Base-by-base conservation (phyloP, 352 stramenopile genomes). In the Discostella stelligera region DNA sequence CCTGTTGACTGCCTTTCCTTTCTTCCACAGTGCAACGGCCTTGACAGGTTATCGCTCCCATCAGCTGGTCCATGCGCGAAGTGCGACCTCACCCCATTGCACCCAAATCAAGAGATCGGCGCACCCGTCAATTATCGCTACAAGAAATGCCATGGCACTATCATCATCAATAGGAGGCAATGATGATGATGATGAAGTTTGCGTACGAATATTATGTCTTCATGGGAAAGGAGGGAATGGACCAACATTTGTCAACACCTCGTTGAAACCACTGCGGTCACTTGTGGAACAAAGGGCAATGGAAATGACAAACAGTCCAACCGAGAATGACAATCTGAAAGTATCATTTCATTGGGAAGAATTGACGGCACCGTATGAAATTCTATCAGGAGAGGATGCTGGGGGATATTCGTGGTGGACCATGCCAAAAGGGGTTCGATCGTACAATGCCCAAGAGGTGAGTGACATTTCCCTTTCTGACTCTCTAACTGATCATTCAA, bases 341-440 rank as follows among this genome's bases (percentile, higher is more conserved):
- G 20, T 73, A 55, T 73, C 53, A 53, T 66, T 77, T 54, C 20
- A 75, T 44, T 74, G 62, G 75, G 64, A 79, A 55, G 46, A 9
- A 25, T 53, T 74, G 10, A 83, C 68, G n/a, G 68, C 75, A 37
- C 68, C 68, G 6, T 75, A 63, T 50, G 37, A 66, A 59, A 58
- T 75, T 32, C 25, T 66, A 6, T 9, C 8, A 32, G 41, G 18
- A 16, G 52, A 71, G 37, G 46, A 62, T 32, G 27, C 14, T 25
- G 53, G 30, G 4, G 66, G 59, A 54, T 79, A 68, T 66, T 59
- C 68, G 46, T 92, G 86, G 86, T 92, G 86, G 86, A 85, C 68
- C 18, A 84, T 92, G 80, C 65, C 78, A 58, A 66, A 68, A 41
- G 82, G 83, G 21, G 66, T 83, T 21, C 77, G 86, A 63, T 90